These are phyloP conservation scores for Leptomonas pyrrhocoris DNA, from an alignment of 208 protist genomes.

Conservation along the genomic window DNA sequence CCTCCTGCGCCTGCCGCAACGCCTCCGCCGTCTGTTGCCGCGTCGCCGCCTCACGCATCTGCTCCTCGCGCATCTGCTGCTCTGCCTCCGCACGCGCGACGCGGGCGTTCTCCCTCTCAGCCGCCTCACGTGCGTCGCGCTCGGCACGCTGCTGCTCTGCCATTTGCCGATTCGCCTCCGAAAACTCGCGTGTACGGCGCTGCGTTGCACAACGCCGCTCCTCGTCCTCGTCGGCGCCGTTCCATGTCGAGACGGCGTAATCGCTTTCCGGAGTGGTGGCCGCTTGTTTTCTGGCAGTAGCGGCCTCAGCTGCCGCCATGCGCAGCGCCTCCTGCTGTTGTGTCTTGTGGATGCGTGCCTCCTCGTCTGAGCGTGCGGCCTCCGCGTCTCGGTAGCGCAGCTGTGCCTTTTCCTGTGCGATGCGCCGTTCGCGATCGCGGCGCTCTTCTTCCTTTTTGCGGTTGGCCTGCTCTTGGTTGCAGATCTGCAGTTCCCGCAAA, in stretches of 20 bases:
- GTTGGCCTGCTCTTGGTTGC: constrained; percentile 60
- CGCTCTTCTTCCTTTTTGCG: constrained; percentile 46
- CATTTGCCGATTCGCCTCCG: constrained; percentile 15
- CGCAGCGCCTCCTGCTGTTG: constrained; percentile 26
- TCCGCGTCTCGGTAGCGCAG: constrained; percentile 24
- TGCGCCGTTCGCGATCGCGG: constrained; percentile 18
- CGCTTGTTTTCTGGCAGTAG: constrained; percentile 3
- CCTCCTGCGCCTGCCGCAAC: constrained; percentile 17
- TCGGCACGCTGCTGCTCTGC: constrained; percentile 19
- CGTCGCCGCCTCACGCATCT: constrained; percentile 6
- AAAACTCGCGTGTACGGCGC: constrained; percentile 22
- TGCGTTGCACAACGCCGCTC: constrained; percentile 2
- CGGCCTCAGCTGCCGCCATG: constrained; percentile 10
- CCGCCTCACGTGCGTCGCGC: constrained; percentile 14
- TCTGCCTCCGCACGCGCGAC: constrained; percentile 6
- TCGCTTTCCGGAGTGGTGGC: not conserved
- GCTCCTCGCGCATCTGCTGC: constrained; percentile 12
- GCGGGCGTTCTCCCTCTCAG: not conserved
- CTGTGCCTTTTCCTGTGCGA: constrained; percentile 20
- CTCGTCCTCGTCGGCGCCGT: constrained; percentile 28
- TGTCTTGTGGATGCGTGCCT: constrained; percentile 8
- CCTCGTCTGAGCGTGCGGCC: constrained; percentile 10
- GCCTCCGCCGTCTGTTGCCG: constrained; percentile 23
- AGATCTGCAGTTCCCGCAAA: constrained; percentile 46
- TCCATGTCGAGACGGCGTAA: not conserved